Base-by-base conservation (phyloP, 768 basidiomycete species). In the Tylopilus plumbeoviolaceoides region DNA sequence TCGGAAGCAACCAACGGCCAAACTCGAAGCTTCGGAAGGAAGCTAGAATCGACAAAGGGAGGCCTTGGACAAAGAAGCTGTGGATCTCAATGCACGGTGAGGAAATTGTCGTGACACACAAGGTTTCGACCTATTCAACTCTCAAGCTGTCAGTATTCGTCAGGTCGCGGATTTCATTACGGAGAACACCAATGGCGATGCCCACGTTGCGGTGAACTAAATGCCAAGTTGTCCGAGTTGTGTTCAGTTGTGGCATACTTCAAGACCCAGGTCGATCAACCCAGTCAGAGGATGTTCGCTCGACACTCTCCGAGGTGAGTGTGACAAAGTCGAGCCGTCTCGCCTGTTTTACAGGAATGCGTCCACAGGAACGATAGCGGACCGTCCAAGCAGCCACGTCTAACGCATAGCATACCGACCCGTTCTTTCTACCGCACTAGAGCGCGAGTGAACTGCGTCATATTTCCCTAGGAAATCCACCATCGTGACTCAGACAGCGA, bases 21-120 rank as follows among this genome's bases (percentile, higher is more conserved):
- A 92, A 64, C 74, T 92, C 0, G 58, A 72, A 4, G 71, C 84
- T 0, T 89, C 89, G 1, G 87, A 91, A 64, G 72, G 67, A 28
- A 93, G 90, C 65, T 94, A 91, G 92, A 79, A 75, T 38, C 80
- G 84, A 53, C 91, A 94, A 70, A 85, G 81, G 56, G 83, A 83
- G 5, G 77, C 84, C 20, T 71, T 95, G 21, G 84, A 89, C 59
- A 88, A 89, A 63, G 91, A 95, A 69, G 70, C 91, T 6, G 63
- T 76, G 2, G 88, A 91, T 60, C 73, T 94, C 40, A 83, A 81
- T 45, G 68, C 78, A 48, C 79, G 91, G 91, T 89, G 65, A 50
- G 77, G 45, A 48, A 7, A 12, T 35, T 46, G 36, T 21, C 47
- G 20, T 17, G 15, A 17, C n/a, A n/a, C n/a, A n/a, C 8, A 31